Conservation (phyloP, 345 rosid species). For the Rubroshorea leprosula region DNA sequence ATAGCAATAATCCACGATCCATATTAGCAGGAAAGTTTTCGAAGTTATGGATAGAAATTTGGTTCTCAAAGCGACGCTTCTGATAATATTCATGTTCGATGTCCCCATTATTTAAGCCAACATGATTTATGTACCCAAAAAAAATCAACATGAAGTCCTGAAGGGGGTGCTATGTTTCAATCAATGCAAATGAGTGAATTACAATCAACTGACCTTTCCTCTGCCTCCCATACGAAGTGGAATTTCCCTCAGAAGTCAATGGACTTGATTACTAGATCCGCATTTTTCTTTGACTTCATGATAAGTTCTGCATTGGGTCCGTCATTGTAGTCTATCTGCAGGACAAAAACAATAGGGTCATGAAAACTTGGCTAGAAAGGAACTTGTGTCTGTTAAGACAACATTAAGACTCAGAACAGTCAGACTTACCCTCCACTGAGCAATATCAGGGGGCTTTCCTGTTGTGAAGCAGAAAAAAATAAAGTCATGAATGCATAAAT, state of each 20-base stretch:
- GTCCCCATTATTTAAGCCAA: not conserved
- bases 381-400: not conserved
- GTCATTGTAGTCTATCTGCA: constrained; percentile 80
- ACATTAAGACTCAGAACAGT: not conserved
- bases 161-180: not conserved
- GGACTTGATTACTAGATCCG: constrained; percentile 60
- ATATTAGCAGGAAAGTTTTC: not conserved
- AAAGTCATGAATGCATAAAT: not conserved
- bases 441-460: constrained; percentile 79
- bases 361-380: not conserved
- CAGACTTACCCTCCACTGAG: constrained; percentile 73
- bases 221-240: no score
- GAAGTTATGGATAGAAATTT: not conserved
- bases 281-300: constrained; percentile 60
- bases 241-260: constrained; percentile 32
- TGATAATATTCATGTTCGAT: not conserved
- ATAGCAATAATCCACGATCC: not conserved
- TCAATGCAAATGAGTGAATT: not conserved
- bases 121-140: not conserved
- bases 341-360: constrained; percentile 2
- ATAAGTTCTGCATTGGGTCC: constrained; percentile 82
- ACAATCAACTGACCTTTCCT: not conserved
- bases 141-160: not conserved
- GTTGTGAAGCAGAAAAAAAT: constrained; percentile 8
- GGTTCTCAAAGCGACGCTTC: not conserved